Percentiles rank a stretch among this genome's conserved stretches.
These are phyloP conservation scores for Pyrus communis DNA, from an alignment of 306 rosid genomes.

Conservation along the genomic window DNA sequence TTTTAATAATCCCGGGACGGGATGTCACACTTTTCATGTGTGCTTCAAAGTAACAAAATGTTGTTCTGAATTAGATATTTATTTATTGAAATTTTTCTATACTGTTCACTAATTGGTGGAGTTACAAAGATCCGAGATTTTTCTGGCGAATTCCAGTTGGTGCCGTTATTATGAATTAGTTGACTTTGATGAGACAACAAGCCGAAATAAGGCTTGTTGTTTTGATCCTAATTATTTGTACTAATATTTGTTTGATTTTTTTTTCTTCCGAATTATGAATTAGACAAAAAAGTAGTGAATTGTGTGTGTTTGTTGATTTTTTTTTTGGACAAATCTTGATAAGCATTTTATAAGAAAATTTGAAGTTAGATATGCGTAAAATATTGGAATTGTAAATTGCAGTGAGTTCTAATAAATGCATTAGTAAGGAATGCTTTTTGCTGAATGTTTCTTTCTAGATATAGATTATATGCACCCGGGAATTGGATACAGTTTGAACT, in stretches of 20 bases:
- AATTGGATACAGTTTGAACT: neutral
- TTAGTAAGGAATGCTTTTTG: neutral
- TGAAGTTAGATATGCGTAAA: neutral
- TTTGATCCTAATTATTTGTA: neutral
- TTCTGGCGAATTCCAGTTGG: too few relatives aligned
- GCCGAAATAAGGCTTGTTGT: slow-evolving; percentile 51
- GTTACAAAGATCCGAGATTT: too few relatives aligned
- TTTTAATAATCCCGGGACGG: too few relatives aligned
- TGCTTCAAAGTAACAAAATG: neutral
- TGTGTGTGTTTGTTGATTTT: neutral
- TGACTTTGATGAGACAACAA: slow-evolving; percentile 54
- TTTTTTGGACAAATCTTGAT: neutral
- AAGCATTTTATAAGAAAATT: neutral
- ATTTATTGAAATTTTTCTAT: too few relatives aligned
- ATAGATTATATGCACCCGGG: neutral
- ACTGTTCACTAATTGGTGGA: too few relatives aligned
- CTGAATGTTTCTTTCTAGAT: neutral
- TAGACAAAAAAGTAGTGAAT: neutral
- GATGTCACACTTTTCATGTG: too few relatives aligned
- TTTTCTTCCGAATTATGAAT: neutral
- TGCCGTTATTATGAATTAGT: slow-evolving; percentile 3
- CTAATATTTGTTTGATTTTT: neutral
- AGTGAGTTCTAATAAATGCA: neutral
- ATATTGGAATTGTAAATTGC: neutral
- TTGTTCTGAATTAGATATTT: neutral